phyloP scores from a whole-genome alignment of 108 stramenopile genomes.

The Skeletonema marinoi region DNA sequence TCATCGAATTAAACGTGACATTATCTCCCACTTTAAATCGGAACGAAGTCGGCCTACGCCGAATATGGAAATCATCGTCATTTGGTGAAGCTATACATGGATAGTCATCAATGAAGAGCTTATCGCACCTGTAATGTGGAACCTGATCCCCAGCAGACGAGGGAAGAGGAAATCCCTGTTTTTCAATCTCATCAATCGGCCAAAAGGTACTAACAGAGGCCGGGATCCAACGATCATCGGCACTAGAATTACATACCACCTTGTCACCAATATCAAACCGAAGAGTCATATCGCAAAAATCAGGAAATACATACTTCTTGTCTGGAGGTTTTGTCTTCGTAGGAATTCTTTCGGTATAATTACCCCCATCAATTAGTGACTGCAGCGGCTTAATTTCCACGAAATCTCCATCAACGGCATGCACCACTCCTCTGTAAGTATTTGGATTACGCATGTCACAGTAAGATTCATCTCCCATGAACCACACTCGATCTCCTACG shows the following conservation, averaged over 20 bases:
- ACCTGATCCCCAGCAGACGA: neutral
- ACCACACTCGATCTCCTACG: slow-evolving; percentile 16
- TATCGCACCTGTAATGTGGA: neutral
- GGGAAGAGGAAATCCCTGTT: neutral
- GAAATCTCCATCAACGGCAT: neutral
- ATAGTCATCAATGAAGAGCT: neutral
- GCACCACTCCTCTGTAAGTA: slow-evolving; percentile 11
- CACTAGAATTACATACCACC: neutral
- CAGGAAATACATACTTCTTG: neutral
- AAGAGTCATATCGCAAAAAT: slow-evolving; percentile 16
- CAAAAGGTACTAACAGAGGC: neutral
- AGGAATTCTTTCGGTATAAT: neutral
- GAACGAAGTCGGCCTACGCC: neutral
- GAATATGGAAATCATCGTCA: neutral
- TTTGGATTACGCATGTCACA: neutral
- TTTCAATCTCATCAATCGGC: neutral
- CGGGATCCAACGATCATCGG: neutral
- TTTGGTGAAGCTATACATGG: neutral
- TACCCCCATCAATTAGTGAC: slow-evolving; percentile 9
- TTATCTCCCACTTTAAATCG: neutral
- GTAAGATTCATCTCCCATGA: neutral
- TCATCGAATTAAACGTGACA: neutral
- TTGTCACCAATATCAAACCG: slow-evolving; percentile 13
- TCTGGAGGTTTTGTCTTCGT: neutral
- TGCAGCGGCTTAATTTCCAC: slow-evolving; percentile 10